phyloP scores from a whole-genome alignment of 2,329 filamentous ascomycete genomes.

The Fusarium torreyae region DNA sequence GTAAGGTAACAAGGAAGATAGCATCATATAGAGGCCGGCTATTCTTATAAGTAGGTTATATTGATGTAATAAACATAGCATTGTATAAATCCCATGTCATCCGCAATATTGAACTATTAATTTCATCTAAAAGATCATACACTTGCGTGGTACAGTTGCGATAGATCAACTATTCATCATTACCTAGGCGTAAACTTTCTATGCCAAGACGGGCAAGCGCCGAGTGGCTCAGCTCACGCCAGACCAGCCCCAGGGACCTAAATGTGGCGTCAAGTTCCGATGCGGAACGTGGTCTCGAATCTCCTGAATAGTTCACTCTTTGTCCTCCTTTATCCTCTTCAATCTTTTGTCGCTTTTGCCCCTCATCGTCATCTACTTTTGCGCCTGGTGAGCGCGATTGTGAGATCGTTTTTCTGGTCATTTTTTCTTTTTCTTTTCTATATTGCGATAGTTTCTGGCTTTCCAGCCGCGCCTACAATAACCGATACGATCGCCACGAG shows the following conservation, averaged over 20 bases:
- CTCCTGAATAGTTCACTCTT: constrained; percentile 38
- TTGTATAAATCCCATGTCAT: no score
- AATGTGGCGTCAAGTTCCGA: constrained; percentile 38
- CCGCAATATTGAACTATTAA: no score
- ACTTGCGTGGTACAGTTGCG: no score
- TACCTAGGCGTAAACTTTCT: background rate
- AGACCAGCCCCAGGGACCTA: background rate
- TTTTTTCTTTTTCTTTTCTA: constrained; percentile 24
- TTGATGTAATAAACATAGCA: no score
- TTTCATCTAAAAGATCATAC: no score
- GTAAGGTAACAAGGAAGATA: no score
- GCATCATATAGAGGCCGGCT: no score
- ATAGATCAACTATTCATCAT: no score
- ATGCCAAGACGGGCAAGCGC: constrained; percentile 29
- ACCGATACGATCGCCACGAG: constrained; percentile 39
- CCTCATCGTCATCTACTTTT: constrained; percentile 33
- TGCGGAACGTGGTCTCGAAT: constrained; percentile 45
- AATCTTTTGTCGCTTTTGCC: constrained; percentile 26
- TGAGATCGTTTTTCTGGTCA: constrained; percentile 29
- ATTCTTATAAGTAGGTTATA: no score
- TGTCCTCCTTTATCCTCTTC: constrained; percentile 28
- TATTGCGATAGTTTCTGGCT: constrained; percentile 29
- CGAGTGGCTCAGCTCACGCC: constrained; percentile 36
- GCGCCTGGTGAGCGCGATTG: constrained; percentile 43
- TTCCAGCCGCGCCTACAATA: constrained; percentile 15